phyloP scores from a whole-genome alignment of 768 basidiomycete species.

The Hygrophorus russula region DNA sequence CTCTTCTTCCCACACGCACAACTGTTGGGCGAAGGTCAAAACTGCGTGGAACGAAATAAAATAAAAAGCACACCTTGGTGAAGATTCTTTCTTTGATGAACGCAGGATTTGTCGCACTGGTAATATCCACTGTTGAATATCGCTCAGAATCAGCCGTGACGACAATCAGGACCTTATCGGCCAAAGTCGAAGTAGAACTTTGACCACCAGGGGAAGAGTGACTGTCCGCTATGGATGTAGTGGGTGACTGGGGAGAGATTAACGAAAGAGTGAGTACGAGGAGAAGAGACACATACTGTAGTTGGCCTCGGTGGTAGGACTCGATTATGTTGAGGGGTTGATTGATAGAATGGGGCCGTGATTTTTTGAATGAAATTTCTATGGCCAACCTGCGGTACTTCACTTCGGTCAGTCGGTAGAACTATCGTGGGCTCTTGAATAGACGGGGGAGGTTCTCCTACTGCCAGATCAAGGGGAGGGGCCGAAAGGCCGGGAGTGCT shows the following conservation, averaged over 20 bases:
- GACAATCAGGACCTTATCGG: constrained; percentile 41
- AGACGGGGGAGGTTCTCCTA: constrained; percentile 23
- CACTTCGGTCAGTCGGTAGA: constrained; percentile 9
- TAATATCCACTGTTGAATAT: constrained; percentile 62
- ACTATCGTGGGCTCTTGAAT: constrained; percentile 17
- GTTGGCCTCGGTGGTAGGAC: constrained; percentile 13
- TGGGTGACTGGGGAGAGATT: constrained; percentile 25
- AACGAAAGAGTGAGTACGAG: constrained; percentile 13
- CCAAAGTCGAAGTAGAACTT: constrained; percentile 16
- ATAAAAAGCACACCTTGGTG: constrained; percentile 44
- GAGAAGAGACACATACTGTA: constrained; percentile 20
- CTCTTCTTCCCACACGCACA: constrained; percentile 79
- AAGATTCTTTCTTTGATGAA: constrained; percentile 76
- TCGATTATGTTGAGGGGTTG: neutral
- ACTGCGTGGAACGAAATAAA: neutral
- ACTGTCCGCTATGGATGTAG: constrained; percentile 24
- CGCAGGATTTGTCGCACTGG: constrained; percentile 48
- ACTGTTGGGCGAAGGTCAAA: constrained; percentile 25
- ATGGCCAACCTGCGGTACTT: constrained; percentile 16
- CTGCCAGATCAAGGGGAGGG: constrained; percentile 27
- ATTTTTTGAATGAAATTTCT: constrained; percentile 23
- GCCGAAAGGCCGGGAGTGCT: constrained; percentile 45
- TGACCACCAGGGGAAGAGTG: constrained; percentile 17
- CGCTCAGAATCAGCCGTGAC: constrained; percentile 74
- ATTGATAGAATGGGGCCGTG: constrained; percentile 20